Conservation (phyloP, 257 asterid genomes). For the Misopates orontium region DNA sequence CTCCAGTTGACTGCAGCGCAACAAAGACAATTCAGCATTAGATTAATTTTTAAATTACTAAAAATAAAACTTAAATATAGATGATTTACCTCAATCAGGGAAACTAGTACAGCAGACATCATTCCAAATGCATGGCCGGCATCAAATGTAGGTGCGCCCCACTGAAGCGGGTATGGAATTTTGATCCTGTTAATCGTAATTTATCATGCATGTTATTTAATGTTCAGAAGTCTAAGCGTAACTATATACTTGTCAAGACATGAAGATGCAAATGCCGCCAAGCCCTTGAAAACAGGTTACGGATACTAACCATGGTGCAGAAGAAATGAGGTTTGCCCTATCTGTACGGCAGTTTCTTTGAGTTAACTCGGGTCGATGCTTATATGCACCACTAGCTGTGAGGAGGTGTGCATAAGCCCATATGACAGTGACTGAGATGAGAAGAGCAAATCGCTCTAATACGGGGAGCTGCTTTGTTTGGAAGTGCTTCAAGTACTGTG, state of each 20-base stretch:
- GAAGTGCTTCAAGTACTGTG: conserved; percentile 84
- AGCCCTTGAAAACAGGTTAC: background rate
- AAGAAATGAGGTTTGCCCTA: conserved; percentile 70
- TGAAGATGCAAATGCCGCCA: background rate
- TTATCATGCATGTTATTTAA: background rate
- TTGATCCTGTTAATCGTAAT: conserved; percentile 58
- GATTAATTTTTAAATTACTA: background rate
- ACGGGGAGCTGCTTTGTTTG: conserved; percentile 68
- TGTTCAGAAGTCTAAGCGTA: background rate
- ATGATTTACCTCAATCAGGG: conserved; percentile 78
- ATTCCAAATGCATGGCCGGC: conserved; percentile 98
- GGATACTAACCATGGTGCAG: conserved; percentile 83
- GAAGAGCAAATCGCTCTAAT: conserved; percentile 79
- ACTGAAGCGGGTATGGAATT: conserved; percentile 92
- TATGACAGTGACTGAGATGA: conserved; percentile 66
- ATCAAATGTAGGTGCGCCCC: conserved; percentile 98
- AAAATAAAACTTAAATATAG: background rate
- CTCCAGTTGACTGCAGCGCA: conserved; percentile 91
- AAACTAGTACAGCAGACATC: conserved; percentile 94
- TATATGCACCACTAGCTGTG: conserved; percentile 95
- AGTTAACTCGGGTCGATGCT: conserved; percentile 70
- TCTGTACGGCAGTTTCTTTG: conserved; percentile 83
- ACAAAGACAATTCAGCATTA: background rate
- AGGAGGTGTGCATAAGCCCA: conserved; percentile 99
- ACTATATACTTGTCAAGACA: background rate